These are phyloP conservation scores for Cytidiella melzeri DNA, from an alignment of 768 basidiomycete genomes.

Conservation along the genomic window DNA sequence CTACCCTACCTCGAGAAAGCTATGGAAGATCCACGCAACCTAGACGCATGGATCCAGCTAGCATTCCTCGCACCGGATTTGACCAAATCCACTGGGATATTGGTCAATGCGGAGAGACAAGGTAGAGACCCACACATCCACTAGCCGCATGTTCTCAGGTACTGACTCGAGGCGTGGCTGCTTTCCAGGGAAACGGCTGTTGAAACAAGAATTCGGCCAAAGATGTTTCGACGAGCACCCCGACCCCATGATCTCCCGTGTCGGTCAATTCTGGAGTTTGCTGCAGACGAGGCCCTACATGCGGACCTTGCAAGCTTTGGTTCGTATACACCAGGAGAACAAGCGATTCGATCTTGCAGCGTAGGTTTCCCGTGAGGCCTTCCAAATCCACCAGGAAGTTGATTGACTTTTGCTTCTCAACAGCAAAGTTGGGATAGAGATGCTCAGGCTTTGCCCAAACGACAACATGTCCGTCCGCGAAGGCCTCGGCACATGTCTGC, in stretches of 20 bases:
- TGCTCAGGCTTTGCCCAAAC: slow-evolving; percentile 37
- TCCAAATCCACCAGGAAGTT: too few species aligned
- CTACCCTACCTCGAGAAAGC: slow-evolving; percentile 35
- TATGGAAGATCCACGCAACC: slow-evolving; percentile 34
- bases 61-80: slow-evolving; percentile 30
- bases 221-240: too few species aligned
- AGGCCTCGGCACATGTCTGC: slow-evolving; percentile 35
- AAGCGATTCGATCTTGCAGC: slow-evolving; percentile 28
- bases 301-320: slow-evolving; percentile 35
- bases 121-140: slow-evolving; percentile 22
- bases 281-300: slow-evolving; percentile 43
- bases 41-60: slow-evolving; percentile 34
- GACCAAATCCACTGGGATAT: slow-evolving; percentile 20
- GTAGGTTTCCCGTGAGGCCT: slow-evolving; percentile 25
- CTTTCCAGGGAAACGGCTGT: too few species aligned
- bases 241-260: too few species aligned
- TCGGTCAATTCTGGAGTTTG: too few species aligned
- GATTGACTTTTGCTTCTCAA: too few species aligned
- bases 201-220: too few species aligned
- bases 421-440: slow-evolving; percentile 35
- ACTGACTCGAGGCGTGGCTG: too few species aligned
- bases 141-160: too few species aligned
- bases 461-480: too few species aligned
- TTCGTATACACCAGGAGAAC: slow-evolving; percentile 29
- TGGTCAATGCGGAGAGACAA: slow-evolving; percentile 23